These are phyloP conservation scores for Colletotrichum liriopes DNA, from an alignment of 2,329 filamentous ascomycete genomes.

Conservation along the genomic window DNA sequence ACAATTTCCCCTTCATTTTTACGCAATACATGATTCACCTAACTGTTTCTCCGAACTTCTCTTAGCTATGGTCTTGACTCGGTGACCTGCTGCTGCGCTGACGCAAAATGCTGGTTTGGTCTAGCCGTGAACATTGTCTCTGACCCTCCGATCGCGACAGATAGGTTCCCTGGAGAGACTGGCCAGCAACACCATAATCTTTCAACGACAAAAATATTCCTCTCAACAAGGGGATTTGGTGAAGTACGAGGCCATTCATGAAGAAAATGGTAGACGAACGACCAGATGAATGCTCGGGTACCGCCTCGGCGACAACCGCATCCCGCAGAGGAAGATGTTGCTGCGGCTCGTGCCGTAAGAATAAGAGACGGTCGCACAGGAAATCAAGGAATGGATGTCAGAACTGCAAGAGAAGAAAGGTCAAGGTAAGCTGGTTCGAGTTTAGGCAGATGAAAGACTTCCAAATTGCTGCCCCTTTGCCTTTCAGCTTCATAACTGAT, in stretches of 20 bases:
- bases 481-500: neutral
- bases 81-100: neutral
- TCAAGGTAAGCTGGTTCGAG: constrained; percentile 25
- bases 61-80: neutral
- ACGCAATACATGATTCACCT: too few relatives aligned
- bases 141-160: neutral
- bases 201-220: neutral
- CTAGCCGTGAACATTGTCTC: neutral
- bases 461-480: too few relatives aligned
- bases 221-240: too few relatives aligned
- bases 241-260: neutral
- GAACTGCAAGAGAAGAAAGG: constrained; percentile 40
- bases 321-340: neutral
- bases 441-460: too few relatives aligned
- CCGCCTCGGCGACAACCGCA: neutral
- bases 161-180: neutral
- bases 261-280: neutral
- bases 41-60: neutral
- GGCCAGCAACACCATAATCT: neutral
- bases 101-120: neutral
- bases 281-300: neutral
- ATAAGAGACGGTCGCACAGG: constrained; percentile 1
- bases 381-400: constrained; percentile 41
- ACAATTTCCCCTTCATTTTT: too few relatives aligned
- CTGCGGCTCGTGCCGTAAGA: constrained; percentile 8